Evolutionary conservation across 805 yeast species (phyloP), one percentile per base, ranked within the genome.

Genomic region (Limtongia smithiae): DNA sequence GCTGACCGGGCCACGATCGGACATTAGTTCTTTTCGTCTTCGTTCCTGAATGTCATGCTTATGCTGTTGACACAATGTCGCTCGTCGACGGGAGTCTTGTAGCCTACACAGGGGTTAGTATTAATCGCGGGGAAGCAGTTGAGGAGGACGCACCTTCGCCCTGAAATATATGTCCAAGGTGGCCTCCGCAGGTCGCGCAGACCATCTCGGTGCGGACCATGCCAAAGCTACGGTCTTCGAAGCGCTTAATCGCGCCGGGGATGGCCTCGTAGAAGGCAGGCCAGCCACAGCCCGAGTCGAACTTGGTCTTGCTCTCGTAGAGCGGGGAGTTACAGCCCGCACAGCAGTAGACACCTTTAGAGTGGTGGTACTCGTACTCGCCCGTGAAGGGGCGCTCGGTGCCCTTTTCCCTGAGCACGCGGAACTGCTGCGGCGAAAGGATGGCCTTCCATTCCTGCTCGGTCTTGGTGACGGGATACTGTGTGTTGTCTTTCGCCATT

Each of bases 201-300:
- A 83, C 74, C 82, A 93, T 90, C 65, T 93, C 99, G 11, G 81
- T 86, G 54, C 98, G 75, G 12, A 71, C 72, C 93, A 84, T 89
- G 0, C 97, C 97, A 42, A 70, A 68, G 6, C 82, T 67, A 0
- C 49, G 61, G 66, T 93, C 98, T 17, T 71, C 74, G 50, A 76
- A 68, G 11, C 83, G 72, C 18, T 67, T 74, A 34, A 93, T 75
- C 4, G 95, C 75, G 0, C 89, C 90, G 0, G 95, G 94, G 34
- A 86, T 71, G 0, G 95, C 96, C 50, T 87, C 84, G 66, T 83
- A 91, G 67, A 93, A 93, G 0, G 96, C 90, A 1, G 98, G 98
- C 98, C 98, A 93, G 2, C 98, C 98, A 67, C 98, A 93, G 46
- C 88, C 88, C 11, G 95, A 80, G 50, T 83, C 82, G 61, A 93